Evolutionary conservation across 495 filamentous ascomycete genomes (phyloP), one percentile per base, ranked within the genome.

Genomic region (Rhizodiscina lignyota): DNA sequence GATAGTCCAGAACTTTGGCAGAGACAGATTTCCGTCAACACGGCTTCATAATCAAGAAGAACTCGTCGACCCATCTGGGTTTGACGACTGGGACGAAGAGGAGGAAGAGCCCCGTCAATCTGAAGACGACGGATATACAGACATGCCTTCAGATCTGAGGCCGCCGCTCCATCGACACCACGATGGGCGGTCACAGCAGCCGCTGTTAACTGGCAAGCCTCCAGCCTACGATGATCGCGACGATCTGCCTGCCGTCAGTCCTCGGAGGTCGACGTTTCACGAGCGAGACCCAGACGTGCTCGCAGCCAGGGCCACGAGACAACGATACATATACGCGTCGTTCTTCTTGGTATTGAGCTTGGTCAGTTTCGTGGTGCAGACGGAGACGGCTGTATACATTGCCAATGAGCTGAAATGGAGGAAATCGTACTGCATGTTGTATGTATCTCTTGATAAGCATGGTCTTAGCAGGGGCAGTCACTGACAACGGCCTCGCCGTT

Each of bases 341-440:
- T 69, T 82, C 32, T 94, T 93, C 56, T 59, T 97, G 36, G 47
- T 78, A 3, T 43, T 92, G 39, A 86, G 77, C 46, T 59, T 97
- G 47, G 58, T 86, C 15, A 74, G 77, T 48, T 97, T 97, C 56
- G 63, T 68, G 21, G 59, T 94, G 4, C 89, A 97, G 64, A 94
- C 89, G 4, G 86, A 94, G 62, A 84, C 92, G 11, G 85, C 89
- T 2, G 74, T 85, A 5, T 86, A 94, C 53, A 84, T 97, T 27
- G 83, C 94, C 54, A 72, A 83, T 55, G 74, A 85, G 27, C 53
- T 94, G 39, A 66, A 72, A 21, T 97, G 89, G 89, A 72, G 87
- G 52, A 96, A 97, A 59, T 77, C 87, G 18, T 97, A 94, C 62
- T 85, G 79, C 63, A 97, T 97, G 89, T 67, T 97, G 68, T 97